A percentile compares a stretch with the other conserved stretches of the same genome.
phyloP scores from a whole-genome alignment of 2,329 filamentous ascomycete genomes.

The Aspergillus sp. region DNA sequence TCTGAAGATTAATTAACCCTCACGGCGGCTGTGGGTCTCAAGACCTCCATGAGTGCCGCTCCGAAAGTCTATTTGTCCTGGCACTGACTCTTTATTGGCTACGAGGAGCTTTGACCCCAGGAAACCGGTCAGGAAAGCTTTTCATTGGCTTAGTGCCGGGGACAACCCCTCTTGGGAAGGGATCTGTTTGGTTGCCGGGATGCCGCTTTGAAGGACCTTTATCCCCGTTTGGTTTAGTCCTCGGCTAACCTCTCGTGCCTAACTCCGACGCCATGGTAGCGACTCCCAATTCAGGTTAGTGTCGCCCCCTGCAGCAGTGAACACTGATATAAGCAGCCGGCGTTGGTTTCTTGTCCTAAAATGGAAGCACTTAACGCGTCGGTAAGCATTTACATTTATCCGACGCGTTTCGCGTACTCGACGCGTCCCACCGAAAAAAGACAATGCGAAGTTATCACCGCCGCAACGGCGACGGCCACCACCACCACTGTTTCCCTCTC shows the following conservation, averaged over 20 bases:
- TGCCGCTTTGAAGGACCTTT: conserved; percentile 8
- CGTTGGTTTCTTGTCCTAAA: neutral
- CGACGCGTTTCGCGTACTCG: conserved; percentile 23
- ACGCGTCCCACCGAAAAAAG: conserved; percentile 17
- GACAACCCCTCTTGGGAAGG: conserved; percentile 5
- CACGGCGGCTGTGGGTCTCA: conserved; percentile 1
- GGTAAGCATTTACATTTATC: conserved; percentile 10
- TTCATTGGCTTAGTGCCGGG: conserved; percentile 6
- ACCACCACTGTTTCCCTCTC: conserved; percentile 1
- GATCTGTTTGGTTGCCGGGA: conserved; percentile 10
- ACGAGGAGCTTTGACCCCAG: conserved; percentile 2
- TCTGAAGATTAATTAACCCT: neutral
- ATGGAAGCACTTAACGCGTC: conserved; percentile 31
- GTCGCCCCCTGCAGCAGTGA: neutral
- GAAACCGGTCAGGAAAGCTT: neutral
- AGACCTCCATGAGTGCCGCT: conserved; percentile 7
- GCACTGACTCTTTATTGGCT: conserved; percentile 2
- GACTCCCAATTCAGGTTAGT: neutral
- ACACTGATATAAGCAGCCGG: neutral
- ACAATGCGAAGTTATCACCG: conserved; percentile 2
- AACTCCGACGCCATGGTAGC: conserved; percentile 4
- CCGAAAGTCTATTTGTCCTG: conserved; percentile 8
- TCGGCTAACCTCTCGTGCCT: neutral
- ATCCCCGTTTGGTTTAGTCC: neutral
- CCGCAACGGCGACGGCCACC: conserved; percentile 4